Conservation (phyloP, 1,284 basidiomycete species). For the Heterobasidion annosum region DNA sequence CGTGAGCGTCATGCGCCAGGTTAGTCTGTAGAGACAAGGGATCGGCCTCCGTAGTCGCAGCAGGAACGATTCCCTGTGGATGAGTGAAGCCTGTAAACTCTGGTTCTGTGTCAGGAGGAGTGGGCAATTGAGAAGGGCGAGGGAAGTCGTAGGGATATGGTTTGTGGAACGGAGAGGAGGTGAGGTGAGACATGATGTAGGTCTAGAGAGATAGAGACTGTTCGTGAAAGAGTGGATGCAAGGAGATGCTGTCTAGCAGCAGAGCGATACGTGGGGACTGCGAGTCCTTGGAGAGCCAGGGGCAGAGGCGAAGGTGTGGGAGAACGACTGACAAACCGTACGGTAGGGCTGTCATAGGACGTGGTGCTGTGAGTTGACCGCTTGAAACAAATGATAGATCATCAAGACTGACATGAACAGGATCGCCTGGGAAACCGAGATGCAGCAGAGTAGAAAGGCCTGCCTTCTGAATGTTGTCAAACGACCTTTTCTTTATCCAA, state of each 20-base stretch:
- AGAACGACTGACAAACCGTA: neutral
- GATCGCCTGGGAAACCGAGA: neutral
- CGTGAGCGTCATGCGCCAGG: neutral
- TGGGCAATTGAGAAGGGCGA: constrained; percentile 31
- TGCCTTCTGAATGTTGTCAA: neutral
- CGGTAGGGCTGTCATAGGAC: neutral
- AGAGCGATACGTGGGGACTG: constrained; percentile 5
- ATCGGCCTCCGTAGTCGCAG: neutral
- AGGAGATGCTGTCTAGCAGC: constrained; percentile 17
- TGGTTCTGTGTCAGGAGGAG: constrained; percentile 46
- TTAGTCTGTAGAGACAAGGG: neutral
- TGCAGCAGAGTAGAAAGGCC: neutral
- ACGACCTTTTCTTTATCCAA: too few species aligned
- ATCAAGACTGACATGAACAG: neutral
- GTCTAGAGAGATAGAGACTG: constrained; percentile 11
- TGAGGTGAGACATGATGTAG: constrained; percentile 36
- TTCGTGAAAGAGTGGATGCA: constrained; percentile 7
- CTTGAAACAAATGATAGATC: neutral
- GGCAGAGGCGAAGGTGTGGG: constrained; percentile 1
- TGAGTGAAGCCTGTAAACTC: constrained; percentile 18
- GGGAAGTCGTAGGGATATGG: constrained; percentile 41
- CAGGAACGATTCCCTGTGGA: neutral
- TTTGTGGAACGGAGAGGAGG: constrained; percentile 36
- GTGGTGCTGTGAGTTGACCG: neutral
- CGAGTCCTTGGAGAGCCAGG: constrained; percentile 3